Conservation (phyloP, 805 yeast species). For the Myxozyma neotropica region DNA sequence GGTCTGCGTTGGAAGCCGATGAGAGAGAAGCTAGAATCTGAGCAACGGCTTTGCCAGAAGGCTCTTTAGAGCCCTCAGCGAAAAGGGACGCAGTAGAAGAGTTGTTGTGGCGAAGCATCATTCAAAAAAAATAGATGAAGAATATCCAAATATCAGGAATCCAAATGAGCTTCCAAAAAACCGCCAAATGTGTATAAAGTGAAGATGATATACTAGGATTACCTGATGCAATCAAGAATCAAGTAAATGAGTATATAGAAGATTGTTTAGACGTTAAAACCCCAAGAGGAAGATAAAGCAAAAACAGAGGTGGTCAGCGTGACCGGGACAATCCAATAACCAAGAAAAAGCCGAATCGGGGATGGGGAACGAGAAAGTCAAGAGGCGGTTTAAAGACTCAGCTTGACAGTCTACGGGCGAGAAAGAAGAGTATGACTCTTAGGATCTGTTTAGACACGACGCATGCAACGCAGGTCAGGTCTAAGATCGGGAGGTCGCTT, state of each 20-base stretch:
- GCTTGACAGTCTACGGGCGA: constrained; percentile 15
- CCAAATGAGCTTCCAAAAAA: too few relatives aligned
- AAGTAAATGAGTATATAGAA: too few relatives aligned
- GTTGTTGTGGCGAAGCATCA: background rate
- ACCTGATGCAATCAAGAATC: too few relatives aligned
- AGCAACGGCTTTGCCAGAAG: constrained; percentile 12
- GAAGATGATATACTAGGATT: too few relatives aligned
- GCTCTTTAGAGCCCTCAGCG: constrained; percentile 1
- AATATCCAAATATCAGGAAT: background rate
- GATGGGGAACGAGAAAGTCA: constrained; percentile 2
- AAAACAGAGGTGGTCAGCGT: constrained; percentile 22
- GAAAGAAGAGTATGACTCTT: constrained; percentile 1
- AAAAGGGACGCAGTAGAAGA: background rate
- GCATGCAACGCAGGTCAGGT: constrained; percentile 9
- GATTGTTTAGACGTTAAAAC: too few relatives aligned
- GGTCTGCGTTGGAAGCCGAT: background rate
- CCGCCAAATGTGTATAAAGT: too few relatives aligned
- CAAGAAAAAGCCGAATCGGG: constrained; percentile 14
- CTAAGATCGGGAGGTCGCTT: background rate
- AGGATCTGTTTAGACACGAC: background rate
- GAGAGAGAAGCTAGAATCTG: constrained; percentile 7
- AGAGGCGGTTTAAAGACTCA: background rate
- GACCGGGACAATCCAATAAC: constrained; percentile 30
- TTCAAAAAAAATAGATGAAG: background rate
- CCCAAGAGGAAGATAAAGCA: background rate